Evolutionary conservation across 23 red algal species (phyloP).

Genomic region (Gracilaria vermiculophylla): DNA sequence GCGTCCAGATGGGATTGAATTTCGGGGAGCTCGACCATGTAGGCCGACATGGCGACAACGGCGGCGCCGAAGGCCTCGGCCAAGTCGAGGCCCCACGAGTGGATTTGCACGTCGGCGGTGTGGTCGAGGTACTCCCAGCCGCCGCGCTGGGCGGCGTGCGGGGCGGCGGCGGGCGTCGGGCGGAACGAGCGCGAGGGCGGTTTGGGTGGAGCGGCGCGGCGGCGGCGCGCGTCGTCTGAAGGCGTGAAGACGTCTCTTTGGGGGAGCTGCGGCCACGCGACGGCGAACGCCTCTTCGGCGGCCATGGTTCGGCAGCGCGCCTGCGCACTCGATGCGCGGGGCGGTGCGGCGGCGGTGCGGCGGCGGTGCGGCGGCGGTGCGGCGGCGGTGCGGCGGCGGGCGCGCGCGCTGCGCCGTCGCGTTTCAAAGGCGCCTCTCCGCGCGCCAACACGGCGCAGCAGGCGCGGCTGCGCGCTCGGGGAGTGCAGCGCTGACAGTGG

Average conservation of each 20-base stretch:
- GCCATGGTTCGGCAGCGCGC: conserved; percentile 5
- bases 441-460: no score
- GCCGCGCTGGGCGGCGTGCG: not conserved
- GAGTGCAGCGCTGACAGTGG: no score
- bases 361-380: no score
- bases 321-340: no score
- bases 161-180: not conserved
- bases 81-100: conserved; percentile 73
- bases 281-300: not conserved
- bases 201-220: no score
- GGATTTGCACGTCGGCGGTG: conserved; percentile 95
- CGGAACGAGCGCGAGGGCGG: not conserved
- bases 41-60: conserved; percentile 79
- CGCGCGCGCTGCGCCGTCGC: no score
- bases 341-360: no score
- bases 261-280: conserved; percentile 24
- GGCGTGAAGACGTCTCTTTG: conserved; percentile 2
- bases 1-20: conserved; percentile 10
- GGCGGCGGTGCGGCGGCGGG: no score
- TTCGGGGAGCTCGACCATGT: conserved; percentile 78
- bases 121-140: conserved; percentile 90
- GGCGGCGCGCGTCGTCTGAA: not conserved
- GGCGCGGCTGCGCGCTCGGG: no score
- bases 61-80: conserved; percentile 65
- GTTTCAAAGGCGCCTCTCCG: no score